Evolutionary conservation across 139 green algal species (phyloP), one percentile per base, ranked within the genome.

Genomic region (Auxenochlorella pyrenoidosa): DNA sequence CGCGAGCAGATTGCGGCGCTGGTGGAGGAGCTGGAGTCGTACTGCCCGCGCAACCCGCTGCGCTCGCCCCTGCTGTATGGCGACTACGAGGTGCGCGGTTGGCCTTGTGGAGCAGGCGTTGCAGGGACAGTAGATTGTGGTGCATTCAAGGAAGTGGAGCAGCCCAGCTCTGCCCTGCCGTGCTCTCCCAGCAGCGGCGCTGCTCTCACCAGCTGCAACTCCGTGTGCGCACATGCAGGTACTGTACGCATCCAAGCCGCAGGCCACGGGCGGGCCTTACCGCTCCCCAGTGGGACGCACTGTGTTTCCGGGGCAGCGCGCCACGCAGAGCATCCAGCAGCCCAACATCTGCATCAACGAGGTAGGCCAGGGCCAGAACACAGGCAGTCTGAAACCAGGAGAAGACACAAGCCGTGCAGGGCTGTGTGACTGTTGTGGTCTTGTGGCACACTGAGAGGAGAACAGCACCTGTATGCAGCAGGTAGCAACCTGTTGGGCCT

Each of bases 201-300:
- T 41, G 68, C n/a, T 41, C n/a, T 8, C 10, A 30, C n/a, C n/a
- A 75, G n/a, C 68, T 43, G 10, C 40, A 40, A 3, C 22, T 0
- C 40, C 22, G 4, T 36, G 73, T 40, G 19, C 19, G 73, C 26
- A 2, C 32, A 12, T n/a, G 43, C 79, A 84, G 79, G 82, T 90
- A 26, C 30, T 81, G 21, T 90, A 90, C 58, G 83, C 87, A 19
- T 88, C 82, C 47, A 90, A 90, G 80, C 87, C 87, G 16, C 65
- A 76, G 40, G 71, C 72, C 26, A 58, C 87, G 15, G 87, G 87
- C 65, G 87, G 87, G 0, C 87, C 87, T 15, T 90, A 82, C 70
- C 82, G 82, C 51, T 87, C 87, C 5, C 82, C 83, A 1, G 59
- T 89, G 18, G 88, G 88, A 30, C 76, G 66, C 24, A 40, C 60